These are phyloP conservation scores for Davidsoniella virescens DNA, from an alignment of 2,329 filamentous ascomycete species.

Conservation along the genomic window DNA sequence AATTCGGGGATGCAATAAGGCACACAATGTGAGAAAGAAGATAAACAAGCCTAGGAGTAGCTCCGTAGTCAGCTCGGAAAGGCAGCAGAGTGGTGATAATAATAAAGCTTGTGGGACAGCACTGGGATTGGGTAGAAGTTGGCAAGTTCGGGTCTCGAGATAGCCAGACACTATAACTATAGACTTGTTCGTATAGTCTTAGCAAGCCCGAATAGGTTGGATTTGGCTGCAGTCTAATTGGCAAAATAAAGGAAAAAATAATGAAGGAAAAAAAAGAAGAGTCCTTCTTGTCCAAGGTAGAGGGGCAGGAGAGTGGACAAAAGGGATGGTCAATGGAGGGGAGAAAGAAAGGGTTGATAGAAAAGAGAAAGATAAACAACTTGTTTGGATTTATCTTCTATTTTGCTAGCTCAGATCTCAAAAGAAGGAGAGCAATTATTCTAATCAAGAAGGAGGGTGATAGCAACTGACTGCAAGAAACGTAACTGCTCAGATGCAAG, in stretches of 20 bases:
- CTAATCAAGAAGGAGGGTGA: background rate
- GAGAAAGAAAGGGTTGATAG: background rate
- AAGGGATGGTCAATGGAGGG: background rate
- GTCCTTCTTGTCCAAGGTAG: too few relatives aligned
- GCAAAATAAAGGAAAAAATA: background rate
- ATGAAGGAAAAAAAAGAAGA: constrained; percentile 1
- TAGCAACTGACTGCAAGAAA: background rate
- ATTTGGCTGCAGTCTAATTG: background rate
- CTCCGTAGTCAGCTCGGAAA: too few relatives aligned
- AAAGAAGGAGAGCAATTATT: background rate
- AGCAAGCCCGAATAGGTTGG: too few relatives aligned
- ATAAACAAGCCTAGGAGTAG: background rate
- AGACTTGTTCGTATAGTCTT: too few relatives aligned
- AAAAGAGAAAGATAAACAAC: background rate
- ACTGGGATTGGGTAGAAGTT: too few relatives aligned
- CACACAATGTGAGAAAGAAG: background rate
- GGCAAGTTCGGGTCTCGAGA: too few relatives aligned
- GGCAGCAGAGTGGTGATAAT: too few relatives aligned
- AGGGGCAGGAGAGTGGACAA: background rate
- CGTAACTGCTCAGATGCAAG: background rate
- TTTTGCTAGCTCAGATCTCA: too few relatives aligned
- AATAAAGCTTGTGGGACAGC: too few relatives aligned
- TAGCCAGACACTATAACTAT: background rate
- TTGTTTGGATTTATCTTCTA: too few relatives aligned
- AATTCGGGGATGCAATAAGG: background rate